These are phyloP conservation scores for Afroboletus lepidellus DNA, from an alignment of 1,284 basidiomycete species.

Conservation along the genomic window DNA sequence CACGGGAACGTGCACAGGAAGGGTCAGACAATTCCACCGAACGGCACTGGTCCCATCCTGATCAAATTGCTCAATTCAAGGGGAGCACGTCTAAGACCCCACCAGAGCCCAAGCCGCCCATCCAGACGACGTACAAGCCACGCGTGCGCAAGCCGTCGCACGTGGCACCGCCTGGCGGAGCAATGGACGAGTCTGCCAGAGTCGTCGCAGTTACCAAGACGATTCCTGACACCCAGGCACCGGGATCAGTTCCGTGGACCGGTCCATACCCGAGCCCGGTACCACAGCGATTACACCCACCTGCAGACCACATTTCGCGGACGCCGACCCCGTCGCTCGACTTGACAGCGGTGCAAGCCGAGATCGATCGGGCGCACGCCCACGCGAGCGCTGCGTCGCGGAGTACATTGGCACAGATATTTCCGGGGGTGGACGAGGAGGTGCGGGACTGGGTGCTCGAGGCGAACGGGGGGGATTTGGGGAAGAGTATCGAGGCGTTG, in stretches of 20 bases:
- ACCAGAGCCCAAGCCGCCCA: conserved; percentile 34
- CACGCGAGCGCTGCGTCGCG: conserved; percentile 62
- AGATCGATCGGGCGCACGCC: conserved; percentile 76
- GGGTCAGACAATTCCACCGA: conserved; percentile 18
- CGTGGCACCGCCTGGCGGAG: conserved; percentile 26
- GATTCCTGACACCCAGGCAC: conserved; percentile 26
- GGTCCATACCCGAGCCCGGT: conserved; percentile 22
- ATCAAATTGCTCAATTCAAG: conserved; percentile 34
- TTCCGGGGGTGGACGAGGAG: conserved; percentile 78
- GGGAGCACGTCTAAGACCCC: conserved; percentile 28
- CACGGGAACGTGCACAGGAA: conserved; percentile 40
- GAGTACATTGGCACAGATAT: conserved; percentile 82
- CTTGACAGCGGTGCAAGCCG: conserved; percentile 66
- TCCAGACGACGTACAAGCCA: conserved; percentile 73
- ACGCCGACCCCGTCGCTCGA: conserved; percentile 72
- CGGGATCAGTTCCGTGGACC: conserved; percentile 35
- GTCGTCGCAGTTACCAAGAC: conserved; percentile 20
- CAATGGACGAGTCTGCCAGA: conserved; percentile 43
- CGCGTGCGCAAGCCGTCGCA: conserved; percentile 58
- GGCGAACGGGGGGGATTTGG: conserved; percentile 84
- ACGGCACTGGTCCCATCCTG: conserved; percentile 39
- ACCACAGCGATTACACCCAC: conserved; percentile 43
- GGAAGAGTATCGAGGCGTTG: conserved; percentile 82
- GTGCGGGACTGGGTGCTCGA: conserved; percentile 86
- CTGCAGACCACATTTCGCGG: conserved; percentile 54